Evolutionary conservation across 139 green algal species (phyloP), one percentile per base, ranked within the genome.

Genomic region (Picochlorum sp.): DNA sequence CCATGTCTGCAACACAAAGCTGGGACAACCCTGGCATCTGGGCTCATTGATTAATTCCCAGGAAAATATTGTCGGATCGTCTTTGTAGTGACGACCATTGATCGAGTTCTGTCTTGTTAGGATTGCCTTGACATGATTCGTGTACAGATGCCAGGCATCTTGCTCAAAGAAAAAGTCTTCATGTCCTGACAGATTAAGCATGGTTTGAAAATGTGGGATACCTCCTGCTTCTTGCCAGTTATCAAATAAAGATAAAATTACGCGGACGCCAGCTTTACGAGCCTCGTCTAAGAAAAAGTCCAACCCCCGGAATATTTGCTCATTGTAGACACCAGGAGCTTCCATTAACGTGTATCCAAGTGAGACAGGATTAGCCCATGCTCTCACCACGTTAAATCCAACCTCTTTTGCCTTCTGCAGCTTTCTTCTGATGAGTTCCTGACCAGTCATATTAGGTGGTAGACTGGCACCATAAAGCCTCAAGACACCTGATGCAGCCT

Each of bases 1-100:
- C 79, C 79, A 86, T 18, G 26, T 52, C 18, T 70, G 16, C 15
- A 65, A 38, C 15, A 66, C 15, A 41, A 41, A 54, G 24, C 41
- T 54, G 14, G 34, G 57, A 24, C 62, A 72, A 11, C 20, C 34
- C 45, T 62, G 68, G 63, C 73, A 79, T 37, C 73, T 69, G 5
- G 75, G 65, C 64, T 77, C 78, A 47, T 86, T 87, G 58, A 87
- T 82, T 16, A 87, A 58, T 47, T 87, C 52, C 76, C 70, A 81
- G 3, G 65, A 73, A 44, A 92, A 71, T 54, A 92, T 84, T 28
- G 82, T 82, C 28, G 79, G 77, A 57, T 91, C 85, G 28, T 88
- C 70, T 13, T 47, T 63, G 67, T 89, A 90, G 4, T 9, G 13
- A 21, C 71, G 14, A 0, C 80, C 75, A 10, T 65, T 91, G 65